These are phyloP conservation scores for Coix lacrymajobi DNA, from an alignment of 176 grass and related monocot genomes.

Conservation along the genomic window DNA sequence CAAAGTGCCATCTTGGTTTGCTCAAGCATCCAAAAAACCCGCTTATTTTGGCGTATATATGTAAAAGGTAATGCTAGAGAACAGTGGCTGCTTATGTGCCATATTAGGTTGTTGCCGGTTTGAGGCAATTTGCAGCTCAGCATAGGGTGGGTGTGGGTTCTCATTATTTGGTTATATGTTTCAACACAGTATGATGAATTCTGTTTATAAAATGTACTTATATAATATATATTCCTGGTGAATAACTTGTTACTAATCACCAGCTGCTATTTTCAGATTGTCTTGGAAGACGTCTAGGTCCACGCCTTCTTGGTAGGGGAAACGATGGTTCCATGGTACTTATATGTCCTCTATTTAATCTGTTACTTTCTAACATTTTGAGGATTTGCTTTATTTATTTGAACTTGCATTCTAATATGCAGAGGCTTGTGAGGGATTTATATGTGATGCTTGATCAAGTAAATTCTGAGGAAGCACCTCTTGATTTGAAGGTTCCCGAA, in stretches of 20 bases:
- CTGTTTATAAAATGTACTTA: neutral
- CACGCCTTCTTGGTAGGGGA: slow-evolving; percentile 76
- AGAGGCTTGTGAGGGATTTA: slow-evolving; percentile 87
- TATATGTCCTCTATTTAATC: neutral
- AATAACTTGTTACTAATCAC: slow-evolving; percentile 24
- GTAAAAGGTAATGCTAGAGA: neutral
- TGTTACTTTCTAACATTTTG: neutral
- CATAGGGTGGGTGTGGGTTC: neutral
- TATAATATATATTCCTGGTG: neutral
- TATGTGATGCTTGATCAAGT: slow-evolving; percentile 74
- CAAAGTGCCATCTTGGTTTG: neutral
- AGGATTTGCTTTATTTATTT: slow-evolving; percentile 20
- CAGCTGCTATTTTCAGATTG: slow-evolving; percentile 65
- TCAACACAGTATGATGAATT: neutral
- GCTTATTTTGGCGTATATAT: neutral
- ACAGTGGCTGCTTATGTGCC: neutral
- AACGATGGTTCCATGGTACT: slow-evolving; percentile 77
- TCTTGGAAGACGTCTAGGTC: slow-evolving; percentile 80
- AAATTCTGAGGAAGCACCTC: slow-evolving; percentile 59
- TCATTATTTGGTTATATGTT: neutral
- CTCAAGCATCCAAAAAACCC: neutral
- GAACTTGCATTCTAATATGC: slow-evolving; percentile 24
- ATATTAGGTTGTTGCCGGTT: neutral
- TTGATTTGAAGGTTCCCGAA: slow-evolving; percentile 70
- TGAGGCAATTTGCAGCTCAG: neutral